Conservation (phyloP, 805 yeast species). For the Starmerella khaoyaiensis region DNA sequence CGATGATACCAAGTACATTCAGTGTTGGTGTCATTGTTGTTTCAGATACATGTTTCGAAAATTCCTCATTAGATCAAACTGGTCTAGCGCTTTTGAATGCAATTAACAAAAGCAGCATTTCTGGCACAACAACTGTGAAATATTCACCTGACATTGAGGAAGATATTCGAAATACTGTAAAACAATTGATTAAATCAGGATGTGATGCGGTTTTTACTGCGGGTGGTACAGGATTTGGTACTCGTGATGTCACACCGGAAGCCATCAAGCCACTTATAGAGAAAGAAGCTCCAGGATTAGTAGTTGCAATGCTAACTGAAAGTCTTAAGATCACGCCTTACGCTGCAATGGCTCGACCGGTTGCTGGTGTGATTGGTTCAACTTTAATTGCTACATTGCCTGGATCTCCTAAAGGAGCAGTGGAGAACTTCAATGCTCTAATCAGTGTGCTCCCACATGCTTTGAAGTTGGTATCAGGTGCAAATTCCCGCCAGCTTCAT, state of each 20-base stretch:
- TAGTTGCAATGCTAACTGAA: slow-evolving; percentile 35
- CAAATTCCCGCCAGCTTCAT: slow-evolving; percentile 34
- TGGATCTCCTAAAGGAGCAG: slow-evolving; percentile 40
- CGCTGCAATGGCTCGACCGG: slow-evolving; percentile 40
- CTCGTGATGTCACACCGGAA: slow-evolving; percentile 39
- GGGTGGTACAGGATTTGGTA: slow-evolving; percentile 44
- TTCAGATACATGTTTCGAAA: slow-evolving; percentile 33
- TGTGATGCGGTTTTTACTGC: slow-evolving; percentile 32
- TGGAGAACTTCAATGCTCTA: slow-evolving; percentile 34
- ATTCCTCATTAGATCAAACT: slow-evolving; percentile 28
- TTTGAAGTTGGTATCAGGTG: slow-evolving; percentile 29
- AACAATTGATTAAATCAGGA: slow-evolving; percentile 22
- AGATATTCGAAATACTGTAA: slow-evolving; percentile 26
- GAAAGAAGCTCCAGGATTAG: slow-evolving; percentile 38
- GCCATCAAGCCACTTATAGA: slow-evolving; percentile 35
- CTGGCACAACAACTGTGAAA: slow-evolving; percentile 8
- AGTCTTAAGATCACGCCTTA: slow-evolving; percentile 36
- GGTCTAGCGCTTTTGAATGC: slow-evolving; percentile 23
- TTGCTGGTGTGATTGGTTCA: slow-evolving; percentile 33
- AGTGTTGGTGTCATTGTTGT: slow-evolving; percentile 30
- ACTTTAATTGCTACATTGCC: slow-evolving; percentile 37
- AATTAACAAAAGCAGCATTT: slow-evolving; percentile 13
- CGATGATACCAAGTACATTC: too few relatives aligned
- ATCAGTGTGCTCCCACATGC: slow-evolving; percentile 34
- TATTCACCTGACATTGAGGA: slow-evolving; percentile 31